These are phyloP conservation scores for Pestalotiopsis fici DNA, from an alignment of 2,329 filamentous ascomycete genomes.

Conservation along the genomic window DNA sequence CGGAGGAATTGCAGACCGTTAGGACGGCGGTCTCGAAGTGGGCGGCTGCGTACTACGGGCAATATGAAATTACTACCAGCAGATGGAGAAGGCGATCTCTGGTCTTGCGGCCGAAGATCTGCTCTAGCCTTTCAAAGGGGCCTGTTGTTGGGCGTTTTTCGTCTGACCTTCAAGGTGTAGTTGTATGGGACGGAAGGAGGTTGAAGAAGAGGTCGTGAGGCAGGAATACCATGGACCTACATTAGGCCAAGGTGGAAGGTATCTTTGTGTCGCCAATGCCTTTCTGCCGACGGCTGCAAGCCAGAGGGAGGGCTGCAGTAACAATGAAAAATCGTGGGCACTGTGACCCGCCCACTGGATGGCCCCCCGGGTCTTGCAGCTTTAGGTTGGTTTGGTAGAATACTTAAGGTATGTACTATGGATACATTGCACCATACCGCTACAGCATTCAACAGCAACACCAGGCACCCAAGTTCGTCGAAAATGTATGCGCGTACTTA, in stretches of 20 bases:
- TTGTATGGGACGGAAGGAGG: neutral
- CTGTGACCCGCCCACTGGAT: neutral
- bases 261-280: slow-evolving; percentile 9
- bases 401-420: too few species aligned
- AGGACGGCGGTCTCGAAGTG: neutral
- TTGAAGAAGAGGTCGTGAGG: neutral
- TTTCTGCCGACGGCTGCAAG: slow-evolving; percentile 8
- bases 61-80: neutral
- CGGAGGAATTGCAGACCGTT: slow-evolving; percentile 8
- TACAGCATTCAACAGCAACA: too few species aligned
- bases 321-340: slow-evolving; percentile 6
- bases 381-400: neutral
- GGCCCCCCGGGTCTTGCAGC: neutral
- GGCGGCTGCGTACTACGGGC: slow-evolving; percentile 1
- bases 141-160: neutral
- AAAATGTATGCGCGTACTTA: too few species aligned
- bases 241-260: neutral
- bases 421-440: too few species aligned
- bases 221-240: neutral
- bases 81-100: neutral
- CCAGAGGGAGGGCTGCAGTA: slow-evolving; percentile 4
- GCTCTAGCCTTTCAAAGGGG: neutral
- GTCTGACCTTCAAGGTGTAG: neutral
- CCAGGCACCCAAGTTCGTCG: too few species aligned
- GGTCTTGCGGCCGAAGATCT: neutral